Conservation (phyloP, 192 early-diverging fungal species). For the Neocallimastix lanati region DNA sequence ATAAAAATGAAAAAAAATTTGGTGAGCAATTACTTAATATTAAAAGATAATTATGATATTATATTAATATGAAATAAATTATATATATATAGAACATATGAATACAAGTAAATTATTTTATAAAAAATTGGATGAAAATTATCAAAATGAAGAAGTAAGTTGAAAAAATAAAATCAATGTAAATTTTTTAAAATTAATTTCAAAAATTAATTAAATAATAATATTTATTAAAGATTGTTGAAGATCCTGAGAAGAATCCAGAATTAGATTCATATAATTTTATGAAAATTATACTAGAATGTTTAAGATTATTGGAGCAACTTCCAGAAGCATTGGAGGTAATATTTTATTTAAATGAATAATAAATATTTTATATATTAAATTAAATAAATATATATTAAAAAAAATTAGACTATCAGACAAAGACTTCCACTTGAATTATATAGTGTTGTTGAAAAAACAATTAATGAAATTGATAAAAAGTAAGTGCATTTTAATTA, state of each 20-base stretch:
- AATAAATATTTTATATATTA: no score
- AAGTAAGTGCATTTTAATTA: slow-evolving; percentile 5
- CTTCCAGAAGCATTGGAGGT: slow-evolving; percentile 19
- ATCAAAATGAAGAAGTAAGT: neutral
- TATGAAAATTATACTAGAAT: slow-evolving; percentile 22
- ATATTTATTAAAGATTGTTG: slow-evolving; percentile 6
- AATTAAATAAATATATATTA: no score
- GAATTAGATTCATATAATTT: slow-evolving; percentile 30
- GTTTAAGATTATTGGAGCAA: slow-evolving; percentile 13
- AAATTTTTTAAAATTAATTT: no score
- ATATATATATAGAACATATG: neutral
- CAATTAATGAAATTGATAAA: slow-evolving; percentile 24
- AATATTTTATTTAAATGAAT: no score
- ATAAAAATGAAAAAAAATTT: no score
- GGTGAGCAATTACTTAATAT: no score
- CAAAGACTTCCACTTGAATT: slow-evolving; percentile 4
- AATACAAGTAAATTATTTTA: neutral
- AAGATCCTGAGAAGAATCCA: slow-evolving; percentile 27
- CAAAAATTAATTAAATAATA: no score
- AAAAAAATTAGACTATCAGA: slow-evolving; percentile 3
- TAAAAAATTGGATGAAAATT: neutral
- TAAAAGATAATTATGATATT: no score
- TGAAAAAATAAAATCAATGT: no score
- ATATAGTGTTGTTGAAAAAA: slow-evolving; percentile 26
- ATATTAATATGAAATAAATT: no score